These are phyloP conservation scores for Colletotrichum sansevieriae DNA, from an alignment of 2,329 filamentous ascomycete species.

Conservation along the genomic window DNA sequence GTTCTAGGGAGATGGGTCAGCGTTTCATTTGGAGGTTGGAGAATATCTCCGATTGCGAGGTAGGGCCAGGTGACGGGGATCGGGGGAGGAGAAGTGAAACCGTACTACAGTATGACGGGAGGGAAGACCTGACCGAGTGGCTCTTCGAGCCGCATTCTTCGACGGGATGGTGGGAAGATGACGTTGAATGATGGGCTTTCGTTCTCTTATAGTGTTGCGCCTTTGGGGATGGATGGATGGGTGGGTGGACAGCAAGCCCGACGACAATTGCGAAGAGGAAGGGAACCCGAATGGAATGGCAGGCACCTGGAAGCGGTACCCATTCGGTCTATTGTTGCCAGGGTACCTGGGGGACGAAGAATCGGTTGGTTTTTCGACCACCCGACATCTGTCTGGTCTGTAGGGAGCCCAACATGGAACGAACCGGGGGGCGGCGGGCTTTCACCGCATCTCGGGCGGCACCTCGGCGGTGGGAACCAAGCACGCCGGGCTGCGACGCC, in stretches of 20 bases:
- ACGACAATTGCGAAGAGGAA: background rate
- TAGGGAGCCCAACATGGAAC: conserved; percentile 16
- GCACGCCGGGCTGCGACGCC: conserved; percentile 32
- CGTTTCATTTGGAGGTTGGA: conserved; percentile 38
- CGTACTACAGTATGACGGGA: too few relatives aligned
- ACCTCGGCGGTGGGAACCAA: conserved; percentile 34
- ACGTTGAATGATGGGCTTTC: conserved; percentile 29
- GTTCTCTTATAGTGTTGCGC: conserved; percentile 6
- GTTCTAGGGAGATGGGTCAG: conserved; percentile 21
- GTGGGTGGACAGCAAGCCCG: background rate
- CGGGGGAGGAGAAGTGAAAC: conserved; percentile 33
- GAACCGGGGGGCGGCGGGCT: conserved; percentile 9
- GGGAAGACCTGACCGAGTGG: too few relatives aligned
- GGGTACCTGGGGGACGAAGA: background rate
- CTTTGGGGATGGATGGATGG: background rate
- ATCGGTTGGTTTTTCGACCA: conserved; percentile 16
- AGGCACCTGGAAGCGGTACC: conserved; percentile 9
- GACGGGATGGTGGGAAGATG: conserved; percentile 26
- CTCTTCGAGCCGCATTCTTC: conserved; percentile 22
- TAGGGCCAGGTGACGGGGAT: conserved; percentile 36
- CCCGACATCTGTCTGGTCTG: background rate
- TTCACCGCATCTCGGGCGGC: conserved; percentile 40
- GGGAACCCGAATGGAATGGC: conserved; percentile 24
- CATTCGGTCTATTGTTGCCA: conserved; percentile 14
- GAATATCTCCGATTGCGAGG: conserved; percentile 22